Base-by-base conservation (phyloP, 352 stramenopile genomes). In the Thalassiosira sp. region DNA sequence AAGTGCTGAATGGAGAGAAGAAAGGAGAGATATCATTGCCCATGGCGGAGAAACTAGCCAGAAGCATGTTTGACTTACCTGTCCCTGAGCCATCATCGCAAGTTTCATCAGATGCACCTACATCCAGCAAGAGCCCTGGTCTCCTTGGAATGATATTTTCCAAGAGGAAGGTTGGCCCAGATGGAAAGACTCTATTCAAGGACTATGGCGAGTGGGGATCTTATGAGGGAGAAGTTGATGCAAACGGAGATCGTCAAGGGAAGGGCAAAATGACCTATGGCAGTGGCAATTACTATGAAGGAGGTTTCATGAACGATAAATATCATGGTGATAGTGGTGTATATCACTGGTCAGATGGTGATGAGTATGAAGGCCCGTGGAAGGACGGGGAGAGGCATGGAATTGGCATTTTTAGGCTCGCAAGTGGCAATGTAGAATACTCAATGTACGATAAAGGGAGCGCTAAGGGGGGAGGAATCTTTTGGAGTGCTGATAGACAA, bases 181-280 rank as follows among this genome's bases (percentile, higher is more conserved):
- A 66, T 40, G 65, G 65, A n/a, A 67, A 40, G 13, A 2, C 25
- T 1, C 20, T 42, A 3, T 74, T 67, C 48, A 74, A 74, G 33
- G 65, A 74, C 48, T 11, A 66, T 40, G 65, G 65, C 13, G 18
- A 37, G 8, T 74, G 65, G 65, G 65, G 65, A 0, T 27, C 62
- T 2, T 79, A 71, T 28, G 48, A 58, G 15, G 71, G 71, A 2
- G 45, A 49, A 15, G 37, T 65, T 37, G 62, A 79, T 24, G 42
- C 33, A 13, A 33, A 42, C 40, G 40, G 40, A 48, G 27, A 27
- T 20, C 61, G 71, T n/a, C 27, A 51, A 6, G 71, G 71, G 1
- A 7, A 24, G 13, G 71, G 71, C n/a, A 79, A 65, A 11, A 79
- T 79, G 54, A 79, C 56, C 20, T 79, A 79, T 49, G 35, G 45